Conservation (phyloP, 192 early-diverging fungal genomes). For the Umbelopsis sp. region DNA sequence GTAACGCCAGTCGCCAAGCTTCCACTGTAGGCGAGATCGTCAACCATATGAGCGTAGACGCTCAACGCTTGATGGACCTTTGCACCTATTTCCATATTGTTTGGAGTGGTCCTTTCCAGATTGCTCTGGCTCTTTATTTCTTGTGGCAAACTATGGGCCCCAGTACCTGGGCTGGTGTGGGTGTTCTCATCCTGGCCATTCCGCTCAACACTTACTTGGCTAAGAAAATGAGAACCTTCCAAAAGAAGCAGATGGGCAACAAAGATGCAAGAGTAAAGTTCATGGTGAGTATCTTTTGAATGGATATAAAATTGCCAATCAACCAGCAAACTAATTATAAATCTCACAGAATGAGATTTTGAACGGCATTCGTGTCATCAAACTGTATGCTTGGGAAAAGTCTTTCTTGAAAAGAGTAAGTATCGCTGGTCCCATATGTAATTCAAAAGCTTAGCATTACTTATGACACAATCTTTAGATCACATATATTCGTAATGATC, state of each 20-base stretch:
- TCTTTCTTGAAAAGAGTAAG: constrained; percentile 74
- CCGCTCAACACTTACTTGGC: constrained; percentile 78
- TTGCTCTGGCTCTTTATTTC: constrained; percentile 67
- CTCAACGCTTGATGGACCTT: constrained; percentile 62
- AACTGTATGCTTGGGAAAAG: constrained; percentile 93
- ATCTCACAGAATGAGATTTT: constrained; percentile 73
- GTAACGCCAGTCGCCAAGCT: constrained; percentile 74
- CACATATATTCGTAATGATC: constrained; percentile 65
- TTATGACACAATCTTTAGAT: constrained; percentile 35
- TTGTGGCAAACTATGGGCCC: constrained; percentile 81
- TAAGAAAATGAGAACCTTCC: constrained; percentile 63
- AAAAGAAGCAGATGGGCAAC: constrained; percentile 84
- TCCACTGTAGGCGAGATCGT: constrained; percentile 79
- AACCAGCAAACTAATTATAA: background rate
- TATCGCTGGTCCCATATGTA: background rate
- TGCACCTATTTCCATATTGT: constrained; percentile 73
- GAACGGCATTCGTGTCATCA: constrained; percentile 93
- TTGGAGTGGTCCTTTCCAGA: constrained; percentile 69
- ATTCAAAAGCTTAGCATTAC: background rate
- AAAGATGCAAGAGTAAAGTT: constrained; percentile 76
- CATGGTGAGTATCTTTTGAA: constrained; percentile 42
- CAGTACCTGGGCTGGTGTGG: constrained; percentile 83
- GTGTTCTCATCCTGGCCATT: constrained; percentile 76
- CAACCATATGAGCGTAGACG: constrained; percentile 69
- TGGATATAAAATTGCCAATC: too few species aligned